These are phyloP conservation scores for Maudiozyma bulderi DNA, from an alignment of 805 yeast species.

Conservation along the genomic window DNA sequence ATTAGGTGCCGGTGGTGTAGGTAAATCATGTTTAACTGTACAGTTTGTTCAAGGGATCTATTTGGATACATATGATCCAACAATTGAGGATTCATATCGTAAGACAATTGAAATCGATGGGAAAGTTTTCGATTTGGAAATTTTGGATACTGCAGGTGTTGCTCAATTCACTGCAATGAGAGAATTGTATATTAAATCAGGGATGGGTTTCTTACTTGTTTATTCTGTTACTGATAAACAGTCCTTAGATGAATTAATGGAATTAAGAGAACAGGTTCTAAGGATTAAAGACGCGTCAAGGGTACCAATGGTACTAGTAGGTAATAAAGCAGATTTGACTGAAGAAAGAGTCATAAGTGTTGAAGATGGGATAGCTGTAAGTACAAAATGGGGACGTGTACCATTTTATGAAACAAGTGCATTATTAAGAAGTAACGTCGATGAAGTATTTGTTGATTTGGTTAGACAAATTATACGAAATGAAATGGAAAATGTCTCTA, in stretches of 20 bases:
- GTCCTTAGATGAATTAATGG: constrained; percentile 68
- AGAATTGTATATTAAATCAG: constrained; percentile 76
- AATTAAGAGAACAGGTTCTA: constrained; percentile 73
- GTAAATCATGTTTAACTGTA: constrained; percentile 87
- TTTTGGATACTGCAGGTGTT: constrained; percentile 86
- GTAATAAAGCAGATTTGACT: constrained; percentile 80
- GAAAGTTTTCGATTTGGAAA: constrained; percentile 75
- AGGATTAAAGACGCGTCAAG: constrained; percentile 64
- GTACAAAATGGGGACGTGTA: constrained; percentile 79
- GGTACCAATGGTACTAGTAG: constrained; percentile 85
- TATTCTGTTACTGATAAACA: constrained; percentile 73
- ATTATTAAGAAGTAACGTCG: constrained; percentile 79
- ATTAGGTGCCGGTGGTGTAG: constrained; percentile 95
- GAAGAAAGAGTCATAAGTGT: constrained; percentile 67
- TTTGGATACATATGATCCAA: constrained; percentile 89
- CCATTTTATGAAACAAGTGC: constrained; percentile 94
- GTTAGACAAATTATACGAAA: constrained; percentile 67
- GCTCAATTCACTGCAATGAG: constrained; percentile 96
- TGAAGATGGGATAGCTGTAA: constrained; percentile 73
- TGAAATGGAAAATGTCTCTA: constrained; percentile 21
- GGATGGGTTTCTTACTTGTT: constrained; percentile 82
- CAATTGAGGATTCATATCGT: constrained; percentile 91
- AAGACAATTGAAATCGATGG: constrained; percentile 85
- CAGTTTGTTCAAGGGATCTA: constrained; percentile 87
- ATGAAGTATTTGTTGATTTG: constrained; percentile 80